A percentile compares a stretch with the other conserved stretches of the same genome.
phyloP scores from a whole-genome alignment of 2,329 filamentous ascomycete species.

The Fusarium buharicum region DNA sequence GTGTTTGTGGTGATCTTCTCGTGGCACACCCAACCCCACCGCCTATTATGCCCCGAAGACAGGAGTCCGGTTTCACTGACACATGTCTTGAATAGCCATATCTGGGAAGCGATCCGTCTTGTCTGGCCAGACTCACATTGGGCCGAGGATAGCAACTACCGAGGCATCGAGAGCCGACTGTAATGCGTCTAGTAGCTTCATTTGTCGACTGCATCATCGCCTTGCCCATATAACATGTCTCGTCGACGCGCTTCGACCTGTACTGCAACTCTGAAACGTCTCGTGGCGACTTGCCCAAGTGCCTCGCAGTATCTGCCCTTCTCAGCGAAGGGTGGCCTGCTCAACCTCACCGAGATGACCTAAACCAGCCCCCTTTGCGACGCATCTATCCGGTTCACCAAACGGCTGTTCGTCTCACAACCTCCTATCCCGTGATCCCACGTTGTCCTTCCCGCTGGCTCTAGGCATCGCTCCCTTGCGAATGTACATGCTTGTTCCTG shows the following conservation, averaged over 20 bases:
- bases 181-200: conserved; percentile 54
- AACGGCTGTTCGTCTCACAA: conserved; percentile 38
- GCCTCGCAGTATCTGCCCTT: conserved; percentile 10
- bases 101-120: conserved; percentile 91
- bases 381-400: conserved; percentile 40
- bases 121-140: conserved; percentile 93
- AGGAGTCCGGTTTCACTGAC: conserved; percentile 46
- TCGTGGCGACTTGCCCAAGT: conserved; percentile 22
- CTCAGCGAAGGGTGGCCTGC: not conserved
- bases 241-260: conserved; percentile 16
- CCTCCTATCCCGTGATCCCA: conserved; percentile 36
- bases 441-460: conserved; percentile 32
- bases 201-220: conserved; percentile 7
- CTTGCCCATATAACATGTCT: conserved; percentile 25
- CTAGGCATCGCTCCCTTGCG: conserved; percentile 18
- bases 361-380: conserved; percentile 47
- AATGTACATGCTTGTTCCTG: conserved; percentile 25
- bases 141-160: conserved; percentile 76
- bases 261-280: conserved; percentile 39
- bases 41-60: conserved; percentile 34
- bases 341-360: conserved; percentile 33
- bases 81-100: conserved; percentile 68
- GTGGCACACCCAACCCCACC: conserved; percentile 32
- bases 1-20: conserved; percentile 19
- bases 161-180: conserved; percentile 81